A percentile compares a stretch with the other conserved stretches of the same genome.
Conservation (phyloP, 2,329 filamentous ascomycete species). For the Cladosporium sp. region DNA sequence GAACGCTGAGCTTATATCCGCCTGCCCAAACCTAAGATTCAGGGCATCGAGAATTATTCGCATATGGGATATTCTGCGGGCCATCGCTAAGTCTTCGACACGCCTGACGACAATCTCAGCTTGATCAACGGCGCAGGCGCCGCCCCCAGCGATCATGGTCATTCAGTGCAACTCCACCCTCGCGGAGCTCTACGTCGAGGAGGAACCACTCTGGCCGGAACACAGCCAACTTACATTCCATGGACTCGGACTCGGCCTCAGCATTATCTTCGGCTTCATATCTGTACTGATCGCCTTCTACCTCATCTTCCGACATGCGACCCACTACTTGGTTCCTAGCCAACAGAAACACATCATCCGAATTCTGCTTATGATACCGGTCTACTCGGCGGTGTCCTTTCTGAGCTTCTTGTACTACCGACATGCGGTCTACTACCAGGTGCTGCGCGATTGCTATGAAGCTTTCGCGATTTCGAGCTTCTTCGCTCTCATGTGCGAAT, state of each 20-base stretch:
- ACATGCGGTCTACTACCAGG: slow-evolving; percentile 73
- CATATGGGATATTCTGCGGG: slow-evolving; percentile 1
- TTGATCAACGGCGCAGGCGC: slow-evolving; percentile 3
- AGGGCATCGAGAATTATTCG: background rate
- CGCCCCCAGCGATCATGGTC: slow-evolving; percentile 15
- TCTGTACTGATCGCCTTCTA: slow-evolving; percentile 47
- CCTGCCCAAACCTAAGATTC: background rate
- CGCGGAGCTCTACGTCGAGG: slow-evolving; percentile 41
- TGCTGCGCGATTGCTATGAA: slow-evolving; percentile 80
- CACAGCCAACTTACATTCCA: slow-evolving; percentile 50
- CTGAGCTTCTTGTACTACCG: slow-evolving; percentile 68
- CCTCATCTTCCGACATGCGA: slow-evolving; percentile 52
- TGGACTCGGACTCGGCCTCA: slow-evolving; percentile 48
- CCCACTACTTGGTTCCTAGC: slow-evolving; percentile 53
- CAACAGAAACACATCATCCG: slow-evolving; percentile 71
- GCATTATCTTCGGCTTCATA: slow-evolving; percentile 47
- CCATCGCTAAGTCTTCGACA: background rate
- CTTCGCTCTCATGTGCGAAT: slow-evolving; percentile 75
- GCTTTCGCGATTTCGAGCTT: slow-evolving; percentile 84
- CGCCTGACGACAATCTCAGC: background rate
- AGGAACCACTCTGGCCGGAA: slow-evolving; percentile 42
- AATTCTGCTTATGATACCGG: slow-evolving; percentile 80
- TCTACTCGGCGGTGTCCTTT: slow-evolving; percentile 70
- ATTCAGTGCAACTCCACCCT: slow-evolving; percentile 44
- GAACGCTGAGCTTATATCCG: slow-evolving; percentile 5